A percentile compares a stretch with the other conserved stretches of the same genome.
These are phyloP conservation scores for Colletotrichum lupini DNA, from an alignment of 2,329 filamentous ascomycete species.

Conservation along the genomic window DNA sequence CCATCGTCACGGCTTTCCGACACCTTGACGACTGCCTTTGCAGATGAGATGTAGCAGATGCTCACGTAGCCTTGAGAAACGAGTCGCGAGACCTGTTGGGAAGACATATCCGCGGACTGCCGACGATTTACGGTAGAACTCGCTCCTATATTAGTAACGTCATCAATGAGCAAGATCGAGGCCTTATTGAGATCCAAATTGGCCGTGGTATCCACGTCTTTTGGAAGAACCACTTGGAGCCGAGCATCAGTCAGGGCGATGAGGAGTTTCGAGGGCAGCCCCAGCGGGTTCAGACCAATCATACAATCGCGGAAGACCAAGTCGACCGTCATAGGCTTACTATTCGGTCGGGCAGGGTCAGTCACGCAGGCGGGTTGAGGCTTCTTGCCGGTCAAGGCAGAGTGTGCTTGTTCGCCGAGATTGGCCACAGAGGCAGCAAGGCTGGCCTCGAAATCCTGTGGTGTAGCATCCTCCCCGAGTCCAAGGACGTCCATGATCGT, in stretches of 20 bases:
- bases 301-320: conserved; percentile 85
- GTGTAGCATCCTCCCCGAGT: conserved; percentile 72
- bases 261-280: conserved; percentile 78
- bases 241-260: conserved; percentile 83
- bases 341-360: conserved; percentile 38
- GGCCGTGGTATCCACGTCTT: conserved; percentile 71
- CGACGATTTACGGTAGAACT: conserved; percentile 26
- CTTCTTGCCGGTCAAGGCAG: conserved; percentile 50
- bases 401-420: conserved; percentile 72
- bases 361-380: conserved; percentile 2
- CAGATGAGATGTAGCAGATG: conserved; percentile 87
- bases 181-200: conserved; percentile 80
- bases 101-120: conserved; percentile 51
- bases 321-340: conserved; percentile 74
- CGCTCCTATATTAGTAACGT: conserved; percentile 56
- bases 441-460: conserved; percentile 79
- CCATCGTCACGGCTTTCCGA: conserved; percentile 64
- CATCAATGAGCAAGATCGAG: conserved; percentile 85
- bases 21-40: conserved; percentile 74
- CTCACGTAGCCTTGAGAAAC: conserved; percentile 82
- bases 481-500: conserved; percentile 84
- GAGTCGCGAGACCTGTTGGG: conserved; percentile 65
- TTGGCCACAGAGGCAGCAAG: conserved; percentile 85
- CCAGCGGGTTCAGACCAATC: conserved; percentile 85
- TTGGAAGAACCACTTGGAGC: conserved; percentile 74